Evolutionary conservation across 2,329 filamentous ascomycete genomes (phyloP).

Genomic region (Cyphellophora attinorum): DNA sequence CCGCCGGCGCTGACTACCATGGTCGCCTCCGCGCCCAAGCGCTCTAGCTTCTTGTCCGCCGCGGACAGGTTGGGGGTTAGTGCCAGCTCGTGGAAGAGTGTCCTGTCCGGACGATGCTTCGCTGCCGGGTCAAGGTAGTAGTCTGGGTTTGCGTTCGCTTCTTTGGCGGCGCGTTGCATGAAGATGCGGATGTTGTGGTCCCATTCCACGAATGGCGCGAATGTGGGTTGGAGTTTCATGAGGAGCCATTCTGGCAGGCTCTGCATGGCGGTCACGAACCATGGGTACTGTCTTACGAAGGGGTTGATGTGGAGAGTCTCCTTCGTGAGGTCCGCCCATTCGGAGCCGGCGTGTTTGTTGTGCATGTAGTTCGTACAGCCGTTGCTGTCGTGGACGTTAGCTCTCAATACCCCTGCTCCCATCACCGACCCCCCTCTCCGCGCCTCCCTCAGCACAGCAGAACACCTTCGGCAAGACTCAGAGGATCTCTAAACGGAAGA

Average conservation of each 20-base stretch:
- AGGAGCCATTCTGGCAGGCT: not conserved
- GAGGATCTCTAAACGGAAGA: no score
- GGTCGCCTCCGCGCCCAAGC: conserved; percentile 24
- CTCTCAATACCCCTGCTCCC: no score
- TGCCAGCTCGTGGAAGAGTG: conserved; percentile 24
- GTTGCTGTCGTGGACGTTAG: no score
- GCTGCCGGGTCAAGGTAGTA: no score
- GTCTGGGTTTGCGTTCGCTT: no score
- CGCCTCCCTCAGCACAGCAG: no score
- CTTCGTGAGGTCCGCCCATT: conserved; percentile 1
- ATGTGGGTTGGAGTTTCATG: not conserved
- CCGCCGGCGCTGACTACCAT: conserved; percentile 23
- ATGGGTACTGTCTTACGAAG: not conserved
- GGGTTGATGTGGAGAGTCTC: not conserved
- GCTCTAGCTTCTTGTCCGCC: conserved; percentile 24
- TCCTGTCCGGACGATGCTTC: conserved; percentile 1
- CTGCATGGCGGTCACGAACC: not conserved
- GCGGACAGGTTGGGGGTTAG: conserved; percentile 21
- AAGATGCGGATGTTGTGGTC: no score
- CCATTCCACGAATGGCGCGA: conserved; percentile 2
- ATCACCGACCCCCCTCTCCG: no score
- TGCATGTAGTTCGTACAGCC: conserved; percentile 4
- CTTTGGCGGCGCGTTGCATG: no score
- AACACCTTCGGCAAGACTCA: no score
- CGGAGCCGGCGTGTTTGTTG: conserved; percentile 13